Base-by-base conservation (phyloP, 2,329 filamentous ascomycete genomes). In the Coniochaeta sp. region DNA sequence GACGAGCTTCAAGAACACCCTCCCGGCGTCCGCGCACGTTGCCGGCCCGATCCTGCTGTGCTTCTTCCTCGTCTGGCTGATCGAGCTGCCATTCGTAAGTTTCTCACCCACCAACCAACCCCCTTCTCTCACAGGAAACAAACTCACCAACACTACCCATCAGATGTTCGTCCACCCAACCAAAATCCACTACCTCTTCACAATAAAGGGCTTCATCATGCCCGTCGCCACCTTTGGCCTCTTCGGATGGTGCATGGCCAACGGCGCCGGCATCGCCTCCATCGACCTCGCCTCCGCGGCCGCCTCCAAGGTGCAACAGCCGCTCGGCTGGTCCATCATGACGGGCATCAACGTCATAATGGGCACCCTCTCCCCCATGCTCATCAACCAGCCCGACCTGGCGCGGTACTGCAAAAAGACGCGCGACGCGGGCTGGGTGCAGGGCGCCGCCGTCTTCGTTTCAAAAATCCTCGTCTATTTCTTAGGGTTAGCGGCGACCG, bases 271-370 rank as follows among this genome's bases (percentile, higher is more conserved):
- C n/a, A 50, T 61, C 30, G 53, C 55, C 8, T 55, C 55, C n/a
- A 57, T 67, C 45, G 55, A 47, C 24, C 24, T 63, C 16, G 65
- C 62, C 3, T 59, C 60, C 1, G 55, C 59, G 3, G 58, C 60
- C n/a, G 59, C 58, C 9, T 53, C 60, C 18, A 55, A 60, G 12
- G 60, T 57, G 4, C 59, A 61, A 5, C 54, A 60, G 0, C 57
- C 56, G 3, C 62, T 69, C 1, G 69, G 67, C 27, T 71, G 69
- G 68, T 58, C 62, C 46, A 60, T 71, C 50, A 64, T 71, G 55
- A 56, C 57, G 14, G 69, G 67, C 35, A 66, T 72, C 53, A 71
- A 70, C 57, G 60, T 64, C 49, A 64, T 70, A 51, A 63, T 72
- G 58, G 68, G 69, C 27, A 48, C 20, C 27, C 46, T 32, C n/a